Evolutionary conservation across 306 rosid genomes (phyloP).

Genomic region (Abrus precatorius): DNA sequence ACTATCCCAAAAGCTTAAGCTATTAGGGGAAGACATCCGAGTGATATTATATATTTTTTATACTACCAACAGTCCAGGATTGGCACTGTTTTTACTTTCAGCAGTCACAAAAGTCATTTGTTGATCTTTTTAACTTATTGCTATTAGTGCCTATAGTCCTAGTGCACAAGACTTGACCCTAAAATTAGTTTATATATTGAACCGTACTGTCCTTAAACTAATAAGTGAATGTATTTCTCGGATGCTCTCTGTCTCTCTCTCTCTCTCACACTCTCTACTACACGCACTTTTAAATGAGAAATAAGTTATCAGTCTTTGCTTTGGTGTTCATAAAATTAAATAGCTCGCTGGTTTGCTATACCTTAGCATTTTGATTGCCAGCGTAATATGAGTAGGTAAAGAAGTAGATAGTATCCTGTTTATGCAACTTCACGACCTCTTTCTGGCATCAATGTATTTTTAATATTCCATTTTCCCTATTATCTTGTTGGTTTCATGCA

Average conservation of each 20-base stretch:
- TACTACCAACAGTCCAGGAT: background rate
- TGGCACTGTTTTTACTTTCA: background rate
- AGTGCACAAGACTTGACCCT: background rate
- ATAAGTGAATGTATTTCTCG: background rate
- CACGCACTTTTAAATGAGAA: background rate
- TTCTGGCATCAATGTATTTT: background rate
- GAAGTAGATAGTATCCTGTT: background rate
- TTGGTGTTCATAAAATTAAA: background rate
- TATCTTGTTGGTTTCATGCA: background rate
- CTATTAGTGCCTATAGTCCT: background rate
- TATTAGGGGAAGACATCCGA: too few species aligned
- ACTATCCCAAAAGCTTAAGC: too few species aligned
- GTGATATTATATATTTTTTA: background rate
- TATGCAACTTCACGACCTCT: background rate
- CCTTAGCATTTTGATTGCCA: background rate
- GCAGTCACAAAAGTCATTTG: background rate
- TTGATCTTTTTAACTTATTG: background rate
- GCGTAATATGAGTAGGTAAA: background rate
- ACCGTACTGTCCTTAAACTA: background rate
- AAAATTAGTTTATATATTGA: background rate
- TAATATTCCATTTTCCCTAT: background rate
- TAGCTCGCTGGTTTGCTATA: background rate
- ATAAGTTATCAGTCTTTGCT: slow-evolving; percentile 4
- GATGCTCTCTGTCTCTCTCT: background rate
- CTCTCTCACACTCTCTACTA: background rate